phyloP scores from a whole-genome alignment of 1,139 yeast species.

The Barnettozyma hawaiiensis region DNA sequence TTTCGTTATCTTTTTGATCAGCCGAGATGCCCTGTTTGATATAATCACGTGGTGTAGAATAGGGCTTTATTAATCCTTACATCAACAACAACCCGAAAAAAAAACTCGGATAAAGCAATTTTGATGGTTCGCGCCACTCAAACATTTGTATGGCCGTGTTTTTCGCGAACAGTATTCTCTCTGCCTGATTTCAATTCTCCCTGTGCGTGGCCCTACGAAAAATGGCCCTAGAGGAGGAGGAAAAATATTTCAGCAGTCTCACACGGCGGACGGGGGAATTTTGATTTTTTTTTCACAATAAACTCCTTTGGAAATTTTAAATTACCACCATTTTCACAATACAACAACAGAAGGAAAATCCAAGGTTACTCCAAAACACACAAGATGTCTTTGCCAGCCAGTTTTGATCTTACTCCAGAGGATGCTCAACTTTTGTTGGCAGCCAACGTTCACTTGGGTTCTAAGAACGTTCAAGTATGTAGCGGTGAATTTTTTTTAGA shows the following conservation, averaged over 20 bases:
- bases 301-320: slow-evolving; percentile 11
- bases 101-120: neutral
- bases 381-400: slow-evolving; percentile 79
- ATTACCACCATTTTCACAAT: slow-evolving; percentile 6
- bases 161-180: no score
- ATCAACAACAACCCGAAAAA: neutral
- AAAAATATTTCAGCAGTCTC: slow-evolving; percentile 15
- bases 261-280: slow-evolving; percentile 14
- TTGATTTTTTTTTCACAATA: slow-evolving; percentile 9
- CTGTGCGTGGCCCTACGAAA: slow-evolving; percentile 7
- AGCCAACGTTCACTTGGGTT: slow-evolving; percentile 99
- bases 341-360: slow-evolving; percentile 12
- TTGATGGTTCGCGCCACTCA: neutral
- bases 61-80: slow-evolving; percentile 3
- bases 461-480: slow-evolving; percentile 98
- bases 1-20: neutral
- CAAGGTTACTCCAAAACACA: slow-evolving; percentile 15
- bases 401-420: slow-evolving; percentile 91
- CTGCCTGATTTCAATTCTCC: neutral
- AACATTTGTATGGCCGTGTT: no score
- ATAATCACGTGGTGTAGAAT: neutral
- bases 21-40: neutral
- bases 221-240: neutral
- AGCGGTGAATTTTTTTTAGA: neutral
- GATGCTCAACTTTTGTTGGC: slow-evolving; percentile 99